A percentile compares a stretch with the other conserved stretches of the same genome.
These are phyloP conservation scores for Exophiala sideris DNA, from an alignment of 2,329 filamentous ascomycete genomes.

Conservation along the genomic window DNA sequence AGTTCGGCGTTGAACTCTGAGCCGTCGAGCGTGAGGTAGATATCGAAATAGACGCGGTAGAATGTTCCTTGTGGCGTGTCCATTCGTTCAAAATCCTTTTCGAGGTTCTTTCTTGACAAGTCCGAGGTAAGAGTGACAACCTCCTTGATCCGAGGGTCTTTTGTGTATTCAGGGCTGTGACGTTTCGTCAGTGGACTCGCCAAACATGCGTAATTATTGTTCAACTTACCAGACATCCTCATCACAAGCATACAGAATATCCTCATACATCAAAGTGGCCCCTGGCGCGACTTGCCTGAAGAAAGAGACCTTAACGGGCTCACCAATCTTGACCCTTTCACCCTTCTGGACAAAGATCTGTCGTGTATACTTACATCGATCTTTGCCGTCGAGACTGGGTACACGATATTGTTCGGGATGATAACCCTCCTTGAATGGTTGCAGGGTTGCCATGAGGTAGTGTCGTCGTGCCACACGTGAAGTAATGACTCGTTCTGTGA, in stretches of 20 bases:
- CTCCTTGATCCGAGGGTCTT: conserved; percentile 99
- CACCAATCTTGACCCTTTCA: conserved; percentile 97
- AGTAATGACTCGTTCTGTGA: conserved; percentile 93
- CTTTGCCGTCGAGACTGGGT: conserved; percentile 91
- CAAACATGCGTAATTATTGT: neutral
- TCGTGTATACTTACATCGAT: conserved; percentile 96
- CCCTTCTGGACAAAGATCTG: conserved; percentile 99
- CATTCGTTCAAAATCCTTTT: conserved; percentile 99
- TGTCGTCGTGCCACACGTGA: conserved; percentile 95
- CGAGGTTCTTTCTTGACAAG: conserved; percentile 93
- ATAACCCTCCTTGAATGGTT: conserved; percentile 98
- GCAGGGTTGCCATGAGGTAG: conserved; percentile 97
- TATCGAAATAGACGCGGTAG: conserved; percentile 69
- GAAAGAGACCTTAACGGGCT: conserved; percentile 97
- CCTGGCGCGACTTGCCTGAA: conserved; percentile 97
- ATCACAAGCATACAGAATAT: conserved; percentile 95
- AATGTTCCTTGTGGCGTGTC: conserved; percentile 96
- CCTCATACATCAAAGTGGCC: conserved; percentile 98
- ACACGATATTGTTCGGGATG: conserved; percentile 98
- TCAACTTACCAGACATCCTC: conserved; percentile 69
- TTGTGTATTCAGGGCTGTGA: conserved; percentile 82
- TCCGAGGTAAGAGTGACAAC: conserved; percentile 97
- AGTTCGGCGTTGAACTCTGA: conserved; percentile 97
- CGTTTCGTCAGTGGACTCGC: neutral
- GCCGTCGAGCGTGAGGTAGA: conserved; percentile 89